Evolutionary conservation across 352 stramenopile genomes (phyloP).

Genomic region (Globisporangium abappressorium): DNA sequence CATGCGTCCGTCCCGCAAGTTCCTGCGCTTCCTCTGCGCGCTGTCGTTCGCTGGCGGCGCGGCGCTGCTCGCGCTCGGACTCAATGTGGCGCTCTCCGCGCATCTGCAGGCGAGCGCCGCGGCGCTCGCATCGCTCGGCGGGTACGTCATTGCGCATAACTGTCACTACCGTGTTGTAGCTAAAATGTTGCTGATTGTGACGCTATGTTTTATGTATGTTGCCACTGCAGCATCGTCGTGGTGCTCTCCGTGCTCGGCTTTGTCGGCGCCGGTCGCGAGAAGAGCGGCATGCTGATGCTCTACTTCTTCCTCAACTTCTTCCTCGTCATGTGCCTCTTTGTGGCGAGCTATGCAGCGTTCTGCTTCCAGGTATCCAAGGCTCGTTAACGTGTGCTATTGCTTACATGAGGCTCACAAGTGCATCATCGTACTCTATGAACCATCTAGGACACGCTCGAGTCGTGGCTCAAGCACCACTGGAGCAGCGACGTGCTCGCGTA

Average conservation of each 20-base stretch:
- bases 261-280: slow-evolving; percentile 57
- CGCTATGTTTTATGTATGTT: slow-evolving; percentile 10
- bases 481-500: slow-evolving; percentile 35
- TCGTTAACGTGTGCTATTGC: neutral
- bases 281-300: slow-evolving; percentile 60
- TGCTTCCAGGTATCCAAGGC: slow-evolving; percentile 37
- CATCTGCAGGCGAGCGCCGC: slow-evolving; percentile 52
- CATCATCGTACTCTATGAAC: neutral
- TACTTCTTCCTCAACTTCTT: slow-evolving; percentile 81
- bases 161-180: neutral
- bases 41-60: slow-evolving; percentile 53
- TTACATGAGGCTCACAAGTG: neutral
- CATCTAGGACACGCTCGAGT: slow-evolving; percentile 38
- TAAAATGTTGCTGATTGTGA: neutral
- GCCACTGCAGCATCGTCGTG: slow-evolving; percentile 26
- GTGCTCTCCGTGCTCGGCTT: slow-evolving; percentile 63
- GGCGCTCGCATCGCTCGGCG: slow-evolving; percentile 41
- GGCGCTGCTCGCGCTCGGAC: slow-evolving; percentile 45
- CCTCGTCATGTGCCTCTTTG: slow-evolving; percentile 55
- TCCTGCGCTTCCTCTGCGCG: slow-evolving; percentile 55
- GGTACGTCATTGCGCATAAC: slow-evolving; percentile 7
- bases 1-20: slow-evolving; percentile 65
- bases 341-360: slow-evolving; percentile 61
- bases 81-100: slow-evolving; percentile 48
- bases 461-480: slow-evolving; percentile 83